A percentile compares a stretch with the other conserved stretches of the same genome.
phyloP scores from a whole-genome alignment of 2,329 filamentous ascomycete genomes.

The Gliomastix tumulicola region DNA sequence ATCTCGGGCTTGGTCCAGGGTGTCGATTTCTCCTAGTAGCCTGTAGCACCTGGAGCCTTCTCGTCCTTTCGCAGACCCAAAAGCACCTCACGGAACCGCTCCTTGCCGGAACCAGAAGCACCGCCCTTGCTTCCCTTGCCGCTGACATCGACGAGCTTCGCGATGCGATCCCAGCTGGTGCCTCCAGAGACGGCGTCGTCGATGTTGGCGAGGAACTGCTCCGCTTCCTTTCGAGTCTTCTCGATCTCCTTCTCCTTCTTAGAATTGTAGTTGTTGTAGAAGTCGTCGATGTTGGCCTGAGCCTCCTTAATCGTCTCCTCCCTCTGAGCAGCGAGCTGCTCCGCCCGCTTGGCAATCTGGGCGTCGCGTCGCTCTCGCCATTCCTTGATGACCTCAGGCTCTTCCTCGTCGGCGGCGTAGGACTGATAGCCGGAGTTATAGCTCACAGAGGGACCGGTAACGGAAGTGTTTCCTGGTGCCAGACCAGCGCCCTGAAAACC shows the following conservation, averaged over 20 bases:
- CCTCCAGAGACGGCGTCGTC: slow-evolving; percentile 93
- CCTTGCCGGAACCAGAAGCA: slow-evolving; percentile 85
- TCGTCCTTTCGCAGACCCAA: slow-evolving; percentile 87
- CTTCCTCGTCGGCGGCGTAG: slow-evolving; percentile 62
- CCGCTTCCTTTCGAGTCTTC: slow-evolving; percentile 85
- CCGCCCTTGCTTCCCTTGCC: slow-evolving; percentile 87
- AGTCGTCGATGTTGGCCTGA: slow-evolving; percentile 92
- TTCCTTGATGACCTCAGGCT: slow-evolving; percentile 81
- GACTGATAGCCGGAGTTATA: slow-evolving; percentile 57
- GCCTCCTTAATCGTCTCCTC: slow-evolving; percentile 82
- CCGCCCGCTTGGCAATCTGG: slow-evolving; percentile 73
- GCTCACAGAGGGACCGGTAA: slow-evolving; percentile 65
- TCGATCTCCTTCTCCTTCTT: slow-evolving; percentile 92
- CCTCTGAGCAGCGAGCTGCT: slow-evolving; percentile 77
- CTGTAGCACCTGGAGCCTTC: slow-evolving; percentile 65
- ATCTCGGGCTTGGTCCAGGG: too few species aligned
- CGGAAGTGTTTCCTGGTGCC: slow-evolving; percentile 25
- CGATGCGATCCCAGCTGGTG: slow-evolving; percentile 97
- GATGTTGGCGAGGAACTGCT: slow-evolving; percentile 80
- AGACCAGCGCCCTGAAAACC: slow-evolving; percentile 22
- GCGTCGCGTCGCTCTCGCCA: slow-evolving; percentile 90
- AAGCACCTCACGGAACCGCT: slow-evolving; percentile 88
- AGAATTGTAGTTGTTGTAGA: slow-evolving; percentile 98
- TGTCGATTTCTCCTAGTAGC: slow-evolving; percentile 50
- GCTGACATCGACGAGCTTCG: slow-evolving; percentile 94